Percentiles rank a stretch among this genome's conserved stretches.
Evolutionary conservation across 202 grass and related monocot species (phyloP).

Genomic region (Zizania palustris): DNA sequence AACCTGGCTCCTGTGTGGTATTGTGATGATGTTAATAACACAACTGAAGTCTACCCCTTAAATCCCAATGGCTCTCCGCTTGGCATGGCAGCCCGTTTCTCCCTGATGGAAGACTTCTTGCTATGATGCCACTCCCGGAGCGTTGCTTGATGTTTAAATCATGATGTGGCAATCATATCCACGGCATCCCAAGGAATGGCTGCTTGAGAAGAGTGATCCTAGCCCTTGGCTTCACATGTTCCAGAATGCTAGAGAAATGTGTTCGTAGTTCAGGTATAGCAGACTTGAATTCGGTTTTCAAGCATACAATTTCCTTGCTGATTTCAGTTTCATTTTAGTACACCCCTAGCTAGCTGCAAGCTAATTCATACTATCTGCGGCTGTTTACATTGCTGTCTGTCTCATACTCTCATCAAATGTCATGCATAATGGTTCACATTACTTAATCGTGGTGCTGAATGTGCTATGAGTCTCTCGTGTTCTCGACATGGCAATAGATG

Average conservation of each 20-base stretch:
- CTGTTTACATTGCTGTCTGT: constrained; percentile 7
- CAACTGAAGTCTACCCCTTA: constrained; percentile 64
- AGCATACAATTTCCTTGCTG: background rate
- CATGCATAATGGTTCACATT: background rate
- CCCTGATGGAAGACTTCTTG: constrained; percentile 75
- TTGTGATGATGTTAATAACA: constrained; percentile 52
- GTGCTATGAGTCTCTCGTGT: background rate
- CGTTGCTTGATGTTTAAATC: constrained; percentile 41
- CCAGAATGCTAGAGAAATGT: constrained; percentile 80
- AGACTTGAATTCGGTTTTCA: background rate
- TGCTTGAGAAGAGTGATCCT: constrained; percentile 62
- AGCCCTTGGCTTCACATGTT: constrained; percentile 83
- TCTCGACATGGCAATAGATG: background rate
- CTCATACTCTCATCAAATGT: constrained; percentile 26
- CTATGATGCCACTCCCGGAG: constrained; percentile 84
- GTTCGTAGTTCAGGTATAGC: constrained; percentile 48
- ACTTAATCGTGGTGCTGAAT: background rate
- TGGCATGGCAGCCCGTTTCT: constrained; percentile 67
- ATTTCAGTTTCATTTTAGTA: constrained; percentile 15
- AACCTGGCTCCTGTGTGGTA: constrained; percentile 67
- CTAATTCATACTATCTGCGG: background rate
- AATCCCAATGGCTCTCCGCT: constrained; percentile 70
- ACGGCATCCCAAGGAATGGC: constrained; percentile 86
- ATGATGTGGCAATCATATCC: constrained; percentile 96
- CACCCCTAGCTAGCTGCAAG: background rate